Evolutionary conservation across 2,329 filamentous ascomycete genomes (phyloP), one percentile per base, ranked within the genome.

Genomic region (Lachnellula hyalina): DNA sequence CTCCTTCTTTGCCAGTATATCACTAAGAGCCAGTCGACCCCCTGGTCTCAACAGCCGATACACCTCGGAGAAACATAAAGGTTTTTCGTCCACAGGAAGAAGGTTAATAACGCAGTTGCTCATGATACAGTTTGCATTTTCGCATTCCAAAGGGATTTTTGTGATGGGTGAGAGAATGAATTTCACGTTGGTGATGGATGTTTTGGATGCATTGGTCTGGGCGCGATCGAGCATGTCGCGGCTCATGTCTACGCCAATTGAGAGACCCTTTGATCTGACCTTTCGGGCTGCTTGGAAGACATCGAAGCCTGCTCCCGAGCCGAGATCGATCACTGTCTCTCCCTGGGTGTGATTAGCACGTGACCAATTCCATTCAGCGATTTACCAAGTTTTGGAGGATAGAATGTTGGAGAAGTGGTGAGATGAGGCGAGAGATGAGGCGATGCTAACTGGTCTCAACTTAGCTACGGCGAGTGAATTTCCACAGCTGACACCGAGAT

Each of bases 241-340:
- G 59, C 78, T 84, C 77, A 85, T 84, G 61, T 85, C 81, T 4
- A 85, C 70, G 7, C 82, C 82, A 48, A 83, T 77, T 3, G 72
- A 78, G 28, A 69, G 74, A 1, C 81, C 80, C 4, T 64, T 66
- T 0, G 61, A 47, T 0, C 79, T 79, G 38, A 84, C 74, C 60
- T 74, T 78, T 25, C 28, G 40, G 28, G 77, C 72, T 11, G 80
- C 79, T 3, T 78, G 73, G 56, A 84, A 81, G 17, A 78, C 75
- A 61, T 85, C 81, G 45, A 84, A 78, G 0, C 82, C 81, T 7
- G 76, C 80, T 2, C 82, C 81, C 57, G 74, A 75, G 2, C 82
- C 81, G 1, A 85, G 70, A 59, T 84, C 81, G 53, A 85, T 67
- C 2, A 84, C 74, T 0, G 74, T 79, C 63, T 85, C 82, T 14